Evolutionary conservation across 768 basidiomycete species (phyloP), one percentile per base, ranked within the genome.

Genomic region (Hydnum rufescens): DNA sequence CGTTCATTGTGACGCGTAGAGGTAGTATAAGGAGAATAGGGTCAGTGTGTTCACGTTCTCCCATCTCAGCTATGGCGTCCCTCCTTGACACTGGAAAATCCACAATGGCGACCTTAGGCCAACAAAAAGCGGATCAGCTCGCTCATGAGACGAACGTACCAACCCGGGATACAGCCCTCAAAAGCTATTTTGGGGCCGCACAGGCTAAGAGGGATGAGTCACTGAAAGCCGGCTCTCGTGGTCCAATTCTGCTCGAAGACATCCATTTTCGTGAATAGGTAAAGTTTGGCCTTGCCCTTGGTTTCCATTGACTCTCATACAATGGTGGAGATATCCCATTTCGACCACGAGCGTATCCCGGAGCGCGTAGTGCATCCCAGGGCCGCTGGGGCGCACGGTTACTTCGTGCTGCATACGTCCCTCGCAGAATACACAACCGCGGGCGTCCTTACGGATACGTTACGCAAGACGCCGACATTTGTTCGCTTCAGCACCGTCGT

Each of bases 331-430:
- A 75, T 86, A 29, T 74, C 74, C 51, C 73, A 78, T 13, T 89
- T 87, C 59, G 85, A 88, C 61, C 85, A 87, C 60, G 86, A 90
- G 63, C 80, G 85, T 36, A 89, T 90, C 51, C 87, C 88, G 0
- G 87, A 87, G 68, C 82, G 84, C 43, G 77, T 80, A 5, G 79
- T 80, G 4, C 66, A 69, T 60, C 78, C 82, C 44, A 76, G 82
- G 13, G 82, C 81, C n/a, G 61, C 75, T 28, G 82, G 75, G 50
- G 86, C 84, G 8, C 86, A 88, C 61, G 87, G 88, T 3, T 73
- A 78, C 60, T 92, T 93, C 72, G 78, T 74, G 63, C 76, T 82
- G 49, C 77, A 85, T 62, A 69, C 76, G 53, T 65, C 74, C 55
- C 77, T 87, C 42, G 71, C 75, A 2, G 79, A 83, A 57, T 77